These are phyloP conservation scores for Periconia macrospinosa DNA, from an alignment of 2,329 filamentous ascomycete genomes.

Conservation along the genomic window DNA sequence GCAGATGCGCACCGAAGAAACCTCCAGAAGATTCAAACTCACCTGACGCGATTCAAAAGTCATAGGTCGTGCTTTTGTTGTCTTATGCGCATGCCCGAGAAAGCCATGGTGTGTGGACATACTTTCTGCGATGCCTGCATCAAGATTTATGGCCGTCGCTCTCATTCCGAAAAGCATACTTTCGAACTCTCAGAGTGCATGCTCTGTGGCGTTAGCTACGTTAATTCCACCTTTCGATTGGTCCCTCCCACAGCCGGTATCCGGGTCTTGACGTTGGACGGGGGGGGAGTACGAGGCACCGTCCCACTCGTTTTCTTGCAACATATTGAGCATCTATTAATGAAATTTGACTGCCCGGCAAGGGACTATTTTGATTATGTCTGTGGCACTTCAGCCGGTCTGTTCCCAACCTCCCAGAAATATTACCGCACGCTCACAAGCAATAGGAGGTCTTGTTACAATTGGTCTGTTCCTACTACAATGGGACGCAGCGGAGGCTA, in stretches of 20 bases:
- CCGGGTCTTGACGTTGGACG: slow-evolving; percentile 13
- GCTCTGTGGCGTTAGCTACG: slow-evolving; percentile 12
- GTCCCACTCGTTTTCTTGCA: slow-evolving; percentile 15
- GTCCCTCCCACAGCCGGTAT: slow-evolving; percentile 16
- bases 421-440: background rate
- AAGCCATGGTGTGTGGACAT: slow-evolving; percentile 13
- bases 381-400: slow-evolving; percentile 13
- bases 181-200: slow-evolving; percentile 9
- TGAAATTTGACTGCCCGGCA: slow-evolving; percentile 3
- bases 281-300: slow-evolving; percentile 16
- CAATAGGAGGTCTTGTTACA: slow-evolving; percentile 28
- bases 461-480: slow-evolving; percentile 31
- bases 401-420: background rate
- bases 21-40: slow-evolving; percentile 3
- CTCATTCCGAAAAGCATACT: slow-evolving; percentile 9
- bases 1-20: slow-evolving; percentile 1
- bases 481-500: slow-evolving; percentile 20
- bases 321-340: slow-evolving; percentile 9
- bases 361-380: slow-evolving; percentile 13
- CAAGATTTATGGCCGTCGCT: slow-evolving; percentile 5
- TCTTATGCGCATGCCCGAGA: slow-evolving; percentile 18
- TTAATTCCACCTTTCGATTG: slow-evolving; percentile 8
- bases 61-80: slow-evolving; percentile 14
- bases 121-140: slow-evolving; percentile 14
- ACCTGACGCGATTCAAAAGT: slow-evolving; percentile 13